A percentile compares a stretch with the other conserved stretches of the same genome.
Conservation (phyloP, 306 rosid genomes). For the Medicago lupulina region DNA sequence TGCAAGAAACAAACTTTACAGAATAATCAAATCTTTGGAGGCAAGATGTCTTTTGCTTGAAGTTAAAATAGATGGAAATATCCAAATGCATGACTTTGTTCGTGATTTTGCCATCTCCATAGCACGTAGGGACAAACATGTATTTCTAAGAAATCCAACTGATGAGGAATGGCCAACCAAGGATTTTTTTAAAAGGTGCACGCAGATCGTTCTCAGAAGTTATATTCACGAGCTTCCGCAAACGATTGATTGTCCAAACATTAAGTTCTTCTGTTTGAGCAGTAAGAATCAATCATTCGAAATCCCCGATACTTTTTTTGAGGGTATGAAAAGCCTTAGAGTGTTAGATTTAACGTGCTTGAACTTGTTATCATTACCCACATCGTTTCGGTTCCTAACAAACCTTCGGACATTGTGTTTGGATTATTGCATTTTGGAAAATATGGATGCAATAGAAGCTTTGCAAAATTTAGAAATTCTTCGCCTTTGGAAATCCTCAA, state of each 20-base stretch:
- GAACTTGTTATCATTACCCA: constrained; percentile 8
- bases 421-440: background rate
- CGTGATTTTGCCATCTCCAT: constrained; percentile 12
- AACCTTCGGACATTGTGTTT: background rate
- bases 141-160: fast-evolving
- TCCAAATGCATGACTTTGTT: constrained; percentile 29
- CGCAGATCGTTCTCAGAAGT: background rate
- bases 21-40: constrained; percentile 9
- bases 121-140: background rate
- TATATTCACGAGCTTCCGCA: background rate
- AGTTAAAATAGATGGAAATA: fast-evolving
- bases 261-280: fast-evolving
- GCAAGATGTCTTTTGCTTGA: constrained; percentile 1
- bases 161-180: background rate
- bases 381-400: background rate
- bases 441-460: background rate
- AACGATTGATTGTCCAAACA: background rate
- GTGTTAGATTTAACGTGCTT: background rate
- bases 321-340: constrained; percentile 9
- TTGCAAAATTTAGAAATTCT: constrained; percentile 1
- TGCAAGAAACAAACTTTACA: background rate
- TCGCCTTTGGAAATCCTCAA: background rate
- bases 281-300: background rate
- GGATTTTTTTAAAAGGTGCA: background rate
- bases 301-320: background rate